phyloP scores from a whole-genome alignment of 2,329 filamentous ascomycete genomes.

The Ophidiomyces ophidiicola region DNA sequence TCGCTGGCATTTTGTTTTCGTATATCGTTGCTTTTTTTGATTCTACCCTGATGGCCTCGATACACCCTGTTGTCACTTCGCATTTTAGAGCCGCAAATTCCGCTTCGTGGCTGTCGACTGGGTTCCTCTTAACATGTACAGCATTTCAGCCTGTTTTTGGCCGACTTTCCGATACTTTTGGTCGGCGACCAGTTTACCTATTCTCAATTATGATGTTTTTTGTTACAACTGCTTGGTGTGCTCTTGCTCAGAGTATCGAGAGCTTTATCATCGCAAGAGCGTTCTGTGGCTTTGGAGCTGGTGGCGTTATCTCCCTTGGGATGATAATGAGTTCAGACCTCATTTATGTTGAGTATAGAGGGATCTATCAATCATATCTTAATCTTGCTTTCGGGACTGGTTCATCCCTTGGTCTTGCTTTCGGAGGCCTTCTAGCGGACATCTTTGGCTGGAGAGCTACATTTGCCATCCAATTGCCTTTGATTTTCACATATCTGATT shows the following conservation, averaged over 20 bases:
- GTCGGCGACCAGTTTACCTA: conserved; percentile 56
- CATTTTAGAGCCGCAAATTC: conserved; percentile 66
- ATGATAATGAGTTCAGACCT: conserved; percentile 54
- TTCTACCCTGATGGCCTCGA: conserved; percentile 68
- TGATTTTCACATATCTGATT: conserved; percentile 28
- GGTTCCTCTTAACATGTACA: conserved; percentile 64
- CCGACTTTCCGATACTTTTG: conserved; percentile 60
- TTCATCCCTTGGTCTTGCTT: conserved; percentile 29
- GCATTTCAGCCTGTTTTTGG: conserved; percentile 65
- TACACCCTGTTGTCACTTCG: conserved; percentile 68
- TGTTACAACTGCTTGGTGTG: conserved; percentile 58
- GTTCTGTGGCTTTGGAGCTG: conserved; percentile 59
- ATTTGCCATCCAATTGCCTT: conserved; percentile 40
- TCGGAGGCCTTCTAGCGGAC: conserved; percentile 31
- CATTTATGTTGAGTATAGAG: conserved; percentile 55
- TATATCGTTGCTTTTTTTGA: conserved; percentile 55
- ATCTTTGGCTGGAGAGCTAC: conserved; percentile 32
- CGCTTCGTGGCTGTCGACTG: conserved; percentile 71
- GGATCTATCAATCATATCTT: conserved; percentile 33
- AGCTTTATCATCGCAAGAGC: conserved; percentile 61
- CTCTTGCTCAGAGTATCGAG: conserved; percentile 53
- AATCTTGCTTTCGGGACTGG: conserved; percentile 30
- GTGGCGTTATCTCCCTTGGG: conserved; percentile 54
- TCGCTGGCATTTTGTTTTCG: conserved; percentile 45
- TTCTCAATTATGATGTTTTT: conserved; percentile 51